Base-by-base conservation (phyloP, 441 rosid genomes). In the Cnidoscolus chayamansa region DNA sequence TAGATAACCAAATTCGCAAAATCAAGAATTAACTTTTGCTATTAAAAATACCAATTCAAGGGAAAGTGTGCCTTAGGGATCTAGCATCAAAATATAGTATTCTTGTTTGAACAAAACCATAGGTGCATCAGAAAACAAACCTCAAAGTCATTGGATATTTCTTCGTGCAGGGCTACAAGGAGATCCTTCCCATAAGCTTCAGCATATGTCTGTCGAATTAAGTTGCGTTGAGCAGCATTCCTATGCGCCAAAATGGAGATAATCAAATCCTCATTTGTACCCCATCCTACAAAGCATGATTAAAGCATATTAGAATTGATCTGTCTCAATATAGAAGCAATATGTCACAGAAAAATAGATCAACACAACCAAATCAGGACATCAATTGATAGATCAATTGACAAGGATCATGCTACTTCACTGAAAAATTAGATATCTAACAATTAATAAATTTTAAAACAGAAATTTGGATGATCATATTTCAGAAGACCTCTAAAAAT, bases 121-220 rank as follows among this genome's bases (percentile, higher is more conserved):
- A 58, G 49, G 62, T 49, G 43, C 58, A 67, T 55, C 37, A 30
- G 17, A 35, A 79, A 62, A 49, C 79, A 37, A 60, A 90, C 94
- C 95, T 87, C 94, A 82, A 92, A 92, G 77, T 92, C 94, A 72
- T 86, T 85, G 4, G 96, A 81, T 54, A 92, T 92, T 70, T 92
- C 97, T 78, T 87, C 89, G 78, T 86, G 90, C n/a, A 92, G 76
- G 2, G 84, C 83, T 71, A 84, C 83, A 61, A 90, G 94, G 31
- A 92, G 96, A 82, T 90, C 96, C 73, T 92, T 89, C 63, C 88
- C 89, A 74, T 90, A 88, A 20, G 84, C 81, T 77, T 87, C 89
- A 7, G 79, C 77, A 71, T 92, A 92, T 67, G 76, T 78, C 79
- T 86, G 82, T 50, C 87, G 84, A 70, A 92, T 92, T 7, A 74